phyloP scores from a whole-genome alignment of 495 filamentous ascomycete species.

The Diplogelasinospora grovesii region DNA sequence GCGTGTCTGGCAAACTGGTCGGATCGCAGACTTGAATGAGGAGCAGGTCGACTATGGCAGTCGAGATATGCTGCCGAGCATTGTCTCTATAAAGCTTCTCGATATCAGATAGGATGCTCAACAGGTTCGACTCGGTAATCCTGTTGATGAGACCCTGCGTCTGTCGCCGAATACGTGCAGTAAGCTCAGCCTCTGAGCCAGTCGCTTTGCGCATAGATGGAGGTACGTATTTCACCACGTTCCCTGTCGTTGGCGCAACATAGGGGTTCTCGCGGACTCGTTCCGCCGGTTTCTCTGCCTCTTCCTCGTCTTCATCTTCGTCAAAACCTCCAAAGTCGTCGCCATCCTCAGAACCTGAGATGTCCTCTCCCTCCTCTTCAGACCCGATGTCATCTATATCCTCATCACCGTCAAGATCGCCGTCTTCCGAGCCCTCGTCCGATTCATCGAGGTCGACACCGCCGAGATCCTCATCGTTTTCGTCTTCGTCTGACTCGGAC shows the following conservation, averaged over 20 bases:
- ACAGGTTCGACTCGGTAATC: conserved; percentile 79
- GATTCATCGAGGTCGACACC: conserved; percentile 22
- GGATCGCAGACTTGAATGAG: conserved; percentile 70
- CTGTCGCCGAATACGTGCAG: conserved; percentile 65
- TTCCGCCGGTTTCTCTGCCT: conserved; percentile 12
- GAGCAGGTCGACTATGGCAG: conserved; percentile 65
- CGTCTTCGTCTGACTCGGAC: conserved; percentile 13
- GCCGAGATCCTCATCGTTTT: conserved; percentile 26
- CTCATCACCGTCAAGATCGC: conserved; percentile 21
- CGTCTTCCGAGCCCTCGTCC: conserved; percentile 17
- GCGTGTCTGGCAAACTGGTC: conserved; percentile 71
- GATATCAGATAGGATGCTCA: conserved; percentile 71
- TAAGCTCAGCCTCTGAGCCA: conserved; percentile 58
- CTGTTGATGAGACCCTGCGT: conserved; percentile 87
- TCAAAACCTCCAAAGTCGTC: conserved; percentile 30
- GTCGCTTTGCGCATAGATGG: conserved; percentile 67
- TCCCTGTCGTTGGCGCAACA: conserved; percentile 38
- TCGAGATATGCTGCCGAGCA: conserved; percentile 76
- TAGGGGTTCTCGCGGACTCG: conserved; percentile 47
- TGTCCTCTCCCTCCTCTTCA: conserved; percentile 10
- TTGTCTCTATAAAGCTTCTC: conserved; percentile 76
- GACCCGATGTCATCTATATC: too few relatives aligned
- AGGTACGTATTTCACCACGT: conserved; percentile 67
- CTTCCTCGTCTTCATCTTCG: conserved; percentile 15
- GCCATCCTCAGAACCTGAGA: conserved; percentile 8